phyloP scores from a whole-genome alignment of 768 basidiomycete genomes.

The Pulveroboletus frians region DNA sequence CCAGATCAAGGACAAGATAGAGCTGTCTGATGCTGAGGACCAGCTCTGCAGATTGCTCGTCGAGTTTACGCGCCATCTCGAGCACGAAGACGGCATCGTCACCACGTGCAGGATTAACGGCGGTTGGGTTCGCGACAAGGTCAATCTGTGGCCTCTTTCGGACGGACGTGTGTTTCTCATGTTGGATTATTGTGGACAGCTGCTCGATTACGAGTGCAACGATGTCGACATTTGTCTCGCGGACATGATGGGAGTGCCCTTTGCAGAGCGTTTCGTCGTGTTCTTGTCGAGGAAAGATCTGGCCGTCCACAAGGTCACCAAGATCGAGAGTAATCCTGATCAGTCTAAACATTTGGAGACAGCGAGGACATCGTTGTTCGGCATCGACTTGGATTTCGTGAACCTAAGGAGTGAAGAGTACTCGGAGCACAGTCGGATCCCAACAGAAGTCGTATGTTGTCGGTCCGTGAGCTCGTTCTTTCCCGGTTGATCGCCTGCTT shows the following conservation, averaged over 20 bases:
- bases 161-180: conserved; percentile 11
- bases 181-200: conserved; percentile 37
- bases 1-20: conserved; percentile 36
- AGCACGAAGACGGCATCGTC: conserved; percentile 44
- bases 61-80: conserved; percentile 60
- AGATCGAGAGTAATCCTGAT: conserved; percentile 90
- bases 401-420: conserved; percentile 93
- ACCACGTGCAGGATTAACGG: conserved; percentile 89
- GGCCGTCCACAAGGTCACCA: conserved; percentile 54
- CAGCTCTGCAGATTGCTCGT: conserved; percentile 74
- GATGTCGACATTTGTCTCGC: conserved; percentile 93
- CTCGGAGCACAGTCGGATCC: conserved; percentile 81
- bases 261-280: conserved; percentile 72
- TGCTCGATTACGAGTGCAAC: conserved; percentile 75
- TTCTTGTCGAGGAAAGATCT: conserved; percentile 37
- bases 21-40: conserved; percentile 63
- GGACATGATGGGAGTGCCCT: conserved; percentile 84
- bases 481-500: background rate
- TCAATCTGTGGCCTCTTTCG: conserved; percentile 31
- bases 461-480: background rate
- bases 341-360: conserved; percentile 99
- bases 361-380: conserved; percentile 76
- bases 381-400: conserved; percentile 85
- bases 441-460: conserved; percentile 69
- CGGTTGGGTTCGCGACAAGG: conserved; percentile 99